Conservation (phyloP, 139 green algal genomes). For the Coelastrella sp. region DNA sequence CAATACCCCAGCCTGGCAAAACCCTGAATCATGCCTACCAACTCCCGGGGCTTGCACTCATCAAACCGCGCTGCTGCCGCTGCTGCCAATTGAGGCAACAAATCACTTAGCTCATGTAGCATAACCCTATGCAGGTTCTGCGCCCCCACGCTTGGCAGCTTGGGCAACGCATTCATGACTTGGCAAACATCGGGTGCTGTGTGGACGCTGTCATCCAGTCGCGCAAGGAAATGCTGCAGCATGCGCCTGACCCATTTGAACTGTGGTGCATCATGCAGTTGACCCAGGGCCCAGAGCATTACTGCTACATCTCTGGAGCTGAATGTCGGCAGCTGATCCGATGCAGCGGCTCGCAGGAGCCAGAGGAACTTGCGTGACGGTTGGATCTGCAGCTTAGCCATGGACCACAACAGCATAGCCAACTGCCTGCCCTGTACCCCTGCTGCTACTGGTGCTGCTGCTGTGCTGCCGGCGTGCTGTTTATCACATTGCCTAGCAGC, state of each 20-base stretch:
- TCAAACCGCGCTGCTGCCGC: not conserved
- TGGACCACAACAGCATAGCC: not conserved
- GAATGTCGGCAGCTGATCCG: not conserved
- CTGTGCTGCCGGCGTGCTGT: not conserved
- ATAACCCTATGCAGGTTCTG: not conserved
- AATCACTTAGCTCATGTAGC: not conserved
- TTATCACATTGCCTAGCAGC: not conserved
- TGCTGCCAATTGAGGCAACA: not conserved
- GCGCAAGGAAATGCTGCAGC: not conserved
- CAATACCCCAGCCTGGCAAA: constrained; percentile 1
- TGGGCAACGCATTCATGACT: not conserved
- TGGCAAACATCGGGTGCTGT: not conserved
- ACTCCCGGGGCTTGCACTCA: not conserved
- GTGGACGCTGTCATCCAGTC: not conserved
- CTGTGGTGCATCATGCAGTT: not conserved
- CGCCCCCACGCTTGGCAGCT: not conserved
- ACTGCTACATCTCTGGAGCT: not conserved
- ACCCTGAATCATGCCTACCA: not conserved
- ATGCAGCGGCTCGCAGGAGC: not conserved
- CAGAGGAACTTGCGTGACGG: not conserved
- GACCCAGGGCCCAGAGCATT: not conserved
- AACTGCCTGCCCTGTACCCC: not conserved
- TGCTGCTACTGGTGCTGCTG: constrained; percentile 15
- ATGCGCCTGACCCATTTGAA: not conserved
- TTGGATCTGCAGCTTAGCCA: not conserved